phyloP scores from a whole-genome alignment of 345 rosid genomes.

The Citrus medica region DNA sequence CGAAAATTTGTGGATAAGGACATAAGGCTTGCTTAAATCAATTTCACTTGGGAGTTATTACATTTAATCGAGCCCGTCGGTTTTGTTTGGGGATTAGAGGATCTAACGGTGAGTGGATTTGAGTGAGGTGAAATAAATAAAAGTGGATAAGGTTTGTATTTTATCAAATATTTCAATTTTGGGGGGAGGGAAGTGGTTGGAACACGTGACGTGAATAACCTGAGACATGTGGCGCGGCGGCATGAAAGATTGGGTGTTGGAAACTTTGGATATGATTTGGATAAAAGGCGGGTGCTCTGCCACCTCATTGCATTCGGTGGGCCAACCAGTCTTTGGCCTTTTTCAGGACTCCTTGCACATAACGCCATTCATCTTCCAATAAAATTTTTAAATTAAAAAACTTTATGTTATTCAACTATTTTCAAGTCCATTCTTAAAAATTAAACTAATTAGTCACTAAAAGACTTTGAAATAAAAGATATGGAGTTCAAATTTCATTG shows the following conservation, averaged over 20 bases:
- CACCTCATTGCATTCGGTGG: constrained; percentile 19
- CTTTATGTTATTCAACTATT: too few species aligned
- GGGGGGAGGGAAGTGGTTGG: constrained; percentile 6
- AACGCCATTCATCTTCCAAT: too few species aligned
- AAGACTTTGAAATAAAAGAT: too few species aligned
- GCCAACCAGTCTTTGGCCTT: not conserved
- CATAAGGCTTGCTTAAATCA: not conserved
- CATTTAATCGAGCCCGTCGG: not conserved
- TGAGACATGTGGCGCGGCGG: constrained; percentile 34
- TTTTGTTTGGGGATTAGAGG: not conserved
- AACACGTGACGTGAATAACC: not conserved
- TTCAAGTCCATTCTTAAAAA: too few species aligned
- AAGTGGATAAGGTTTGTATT: constrained; percentile 32
- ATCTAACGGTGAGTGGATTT: not conserved
- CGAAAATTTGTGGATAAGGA: constrained; percentile 33
- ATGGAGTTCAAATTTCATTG: too few species aligned
- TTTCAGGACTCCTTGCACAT: not conserved
- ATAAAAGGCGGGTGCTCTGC: constrained; percentile 20
- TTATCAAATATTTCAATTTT: not conserved
- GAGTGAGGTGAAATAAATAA: not conserved
- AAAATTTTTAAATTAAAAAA: too few species aligned
- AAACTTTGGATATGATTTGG: constrained; percentile 23
- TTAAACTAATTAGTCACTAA: too few species aligned
- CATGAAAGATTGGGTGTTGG: not conserved
- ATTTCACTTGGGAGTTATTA: not conserved